A percentile compares a stretch with the other conserved stretches of the same genome.
These are phyloP conservation scores for Elsinoe ampelina DNA, from an alignment of 2,329 filamentous ascomycete genomes.

Conservation along the genomic window DNA sequence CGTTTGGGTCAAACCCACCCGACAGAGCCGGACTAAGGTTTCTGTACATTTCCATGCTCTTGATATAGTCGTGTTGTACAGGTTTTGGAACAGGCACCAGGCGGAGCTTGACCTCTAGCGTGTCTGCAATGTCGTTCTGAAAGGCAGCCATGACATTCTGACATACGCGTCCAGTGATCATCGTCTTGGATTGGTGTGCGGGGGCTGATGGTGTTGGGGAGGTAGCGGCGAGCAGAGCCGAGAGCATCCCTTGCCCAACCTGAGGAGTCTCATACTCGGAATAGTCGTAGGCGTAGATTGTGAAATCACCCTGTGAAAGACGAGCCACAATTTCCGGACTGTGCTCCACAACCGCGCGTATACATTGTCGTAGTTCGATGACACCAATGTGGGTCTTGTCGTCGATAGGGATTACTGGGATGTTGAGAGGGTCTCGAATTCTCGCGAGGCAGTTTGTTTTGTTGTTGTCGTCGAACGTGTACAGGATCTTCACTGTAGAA, in stretches of 20 bases:
- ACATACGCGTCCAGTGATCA: conserved; percentile 84
- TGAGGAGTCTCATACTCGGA: conserved; percentile 89
- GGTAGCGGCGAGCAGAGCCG: conserved; percentile 61
- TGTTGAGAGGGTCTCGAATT: conserved; percentile 66
- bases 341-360: conserved; percentile 66
- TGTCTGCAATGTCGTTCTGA: conserved; percentile 73
- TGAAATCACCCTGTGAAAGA: conserved; percentile 66
- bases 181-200: conserved; percentile 53
- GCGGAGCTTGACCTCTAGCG: conserved; percentile 83
- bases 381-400: conserved; percentile 74
- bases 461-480: conserved; percentile 85
- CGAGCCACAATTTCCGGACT: conserved; percentile 79
- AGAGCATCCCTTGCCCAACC: conserved; percentile 92
- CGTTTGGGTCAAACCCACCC: conserved; percentile 56
- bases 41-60: conserved; percentile 52
- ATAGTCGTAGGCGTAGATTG: conserved; percentile 94
- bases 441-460: conserved; percentile 85
- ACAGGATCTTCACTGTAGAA: conserved; percentile 77
- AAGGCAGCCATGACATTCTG: conserved; percentile 80
- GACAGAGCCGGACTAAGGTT: conserved; percentile 50
- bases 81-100: conserved; percentile 66
- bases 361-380: conserved; percentile 76
- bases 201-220: conserved; percentile 47
- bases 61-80: conserved; percentile 50
- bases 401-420: conserved; percentile 74